Base-by-base conservation (phyloP, 306 rosid species). In the Clitoria ternatea region DNA sequence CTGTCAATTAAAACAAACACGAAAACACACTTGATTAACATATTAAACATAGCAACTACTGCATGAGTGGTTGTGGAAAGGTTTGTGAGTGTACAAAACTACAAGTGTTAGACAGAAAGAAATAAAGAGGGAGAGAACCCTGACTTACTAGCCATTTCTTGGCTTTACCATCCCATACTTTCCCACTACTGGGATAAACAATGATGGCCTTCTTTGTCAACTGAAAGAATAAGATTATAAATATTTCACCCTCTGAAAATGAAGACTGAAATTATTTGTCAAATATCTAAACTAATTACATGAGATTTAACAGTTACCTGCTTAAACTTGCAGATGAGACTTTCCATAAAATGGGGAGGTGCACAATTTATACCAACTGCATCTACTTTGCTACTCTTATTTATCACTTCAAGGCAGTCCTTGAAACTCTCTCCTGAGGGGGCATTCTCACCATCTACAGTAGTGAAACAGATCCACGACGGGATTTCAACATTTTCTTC, bases 351-450 rank as follows among this genome's bases (percentile, higher is more conserved):
- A 17, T 92, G 97, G 23, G 98, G 96, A 73, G 98, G 98, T 9
- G 92, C 81, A 74, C 98, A 92, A 76, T 92, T 92, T 73, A 92
- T 86, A 55, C 98, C 98, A 40, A 86, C 97, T 0, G 96, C 98
- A 14, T 76, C 72, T 55, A 90, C 87, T 85, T 70, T 86, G 75
- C 80, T 40, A 69, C 92, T 74, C 67, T 74, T 77, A 37, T 90
- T 90, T 69, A 90, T 66, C 0, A 73, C 52, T 15, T 79, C 80
- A 40, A 92, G 90, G 83, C 92, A 92, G 36, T 88, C 92, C 81
- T 79, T 33, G 66, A 92, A 92, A 39, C 90, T 83, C 87, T 92
- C 98, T 36, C 92, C 92, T 1, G 97, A 88, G 18, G 97, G 93
- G 8, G 97, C 89, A 75, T 86, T 86, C 70, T 88, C 82, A 54